phyloP scores from a whole-genome alignment of 2,329 filamentous ascomycete genomes.

The Xylaria sp. region DNA sequence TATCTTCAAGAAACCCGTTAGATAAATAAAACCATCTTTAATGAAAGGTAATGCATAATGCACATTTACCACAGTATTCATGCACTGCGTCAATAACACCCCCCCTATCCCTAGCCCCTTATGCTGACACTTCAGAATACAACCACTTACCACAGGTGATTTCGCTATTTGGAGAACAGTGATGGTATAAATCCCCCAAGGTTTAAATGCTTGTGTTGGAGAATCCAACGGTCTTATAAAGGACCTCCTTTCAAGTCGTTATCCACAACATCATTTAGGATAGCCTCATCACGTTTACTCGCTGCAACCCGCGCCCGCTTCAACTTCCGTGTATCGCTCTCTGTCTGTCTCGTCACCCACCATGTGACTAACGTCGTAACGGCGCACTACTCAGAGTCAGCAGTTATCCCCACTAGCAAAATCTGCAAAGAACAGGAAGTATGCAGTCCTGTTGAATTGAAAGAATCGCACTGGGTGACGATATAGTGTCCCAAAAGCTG shows the following conservation, averaged over 20 bases:
- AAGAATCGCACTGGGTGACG: neutral
- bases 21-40: too few species aligned
- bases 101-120: too few species aligned
- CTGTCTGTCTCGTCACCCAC: slow-evolving; percentile 57
- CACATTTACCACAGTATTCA: too few species aligned
- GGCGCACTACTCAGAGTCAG: slow-evolving; percentile 47
- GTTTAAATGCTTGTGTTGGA: neutral
- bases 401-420: neutral
- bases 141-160: neutral
- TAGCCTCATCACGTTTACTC: slow-evolving; percentile 52
- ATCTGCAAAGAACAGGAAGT: neutral
- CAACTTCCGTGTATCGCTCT: slow-evolving; percentile 56
- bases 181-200: neutral
- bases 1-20: too few species aligned
- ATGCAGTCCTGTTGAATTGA: neutral
- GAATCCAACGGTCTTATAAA: neutral
- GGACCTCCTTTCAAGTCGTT: slow-evolving; percentile 45
- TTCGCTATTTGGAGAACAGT: too few species aligned
- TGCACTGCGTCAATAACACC: too few species aligned
- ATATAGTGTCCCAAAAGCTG: neutral
- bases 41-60: too few species aligned
- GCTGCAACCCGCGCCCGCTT: slow-evolving; percentile 56
- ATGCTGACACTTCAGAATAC: too few species aligned
- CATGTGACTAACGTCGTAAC: slow-evolving; percentile 54
- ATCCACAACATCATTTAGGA: slow-evolving; percentile 58